A percentile compares a stretch with the other conserved stretches of the same genome.
These are phyloP conservation scores for Mrakia gelida DNA, from an alignment of 768 basidiomycete genomes.

Conservation along the genomic window DNA sequence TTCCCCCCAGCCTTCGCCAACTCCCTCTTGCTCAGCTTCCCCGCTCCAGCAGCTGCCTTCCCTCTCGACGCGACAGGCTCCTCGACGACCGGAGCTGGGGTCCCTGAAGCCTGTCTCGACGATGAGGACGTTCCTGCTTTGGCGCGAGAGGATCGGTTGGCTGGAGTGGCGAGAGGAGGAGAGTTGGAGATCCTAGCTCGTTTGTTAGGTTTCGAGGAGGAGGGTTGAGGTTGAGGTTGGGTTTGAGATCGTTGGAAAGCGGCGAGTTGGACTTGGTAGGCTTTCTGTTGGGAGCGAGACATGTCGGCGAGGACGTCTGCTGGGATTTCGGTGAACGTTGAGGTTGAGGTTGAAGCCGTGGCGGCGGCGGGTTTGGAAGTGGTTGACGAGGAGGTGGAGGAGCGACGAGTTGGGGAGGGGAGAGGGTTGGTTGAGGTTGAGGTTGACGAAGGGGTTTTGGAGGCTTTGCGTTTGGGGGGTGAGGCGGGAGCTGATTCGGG, in stretches of 20 bases:
- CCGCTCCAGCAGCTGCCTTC: neutral
- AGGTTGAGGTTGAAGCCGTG: neutral
- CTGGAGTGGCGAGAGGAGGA: neutral
- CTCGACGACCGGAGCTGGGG: neutral
- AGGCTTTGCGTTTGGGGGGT: neutral
- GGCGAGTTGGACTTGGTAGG: neutral
- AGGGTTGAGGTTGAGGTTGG: neutral
- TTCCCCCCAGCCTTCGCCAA: neutral
- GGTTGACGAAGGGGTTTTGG: neutral
- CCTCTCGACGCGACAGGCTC: neutral
- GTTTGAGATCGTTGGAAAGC: neutral
- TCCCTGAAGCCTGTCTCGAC: neutral
- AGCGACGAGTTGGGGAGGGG: neutral
- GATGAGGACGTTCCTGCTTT: neutral
- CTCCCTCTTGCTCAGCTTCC: neutral
- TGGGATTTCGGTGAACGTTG: neutral
- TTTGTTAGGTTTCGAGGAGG: neutral
- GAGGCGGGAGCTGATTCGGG: neutral
- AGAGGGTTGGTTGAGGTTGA: neutral
- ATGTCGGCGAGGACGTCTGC: neutral
- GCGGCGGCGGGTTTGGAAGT: neutral
- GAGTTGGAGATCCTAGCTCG: neutral
- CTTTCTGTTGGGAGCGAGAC: neutral
- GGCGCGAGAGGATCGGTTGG: neutral
- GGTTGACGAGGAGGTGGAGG: neutral